phyloP scores from a whole-genome alignment of 495 filamentous ascomycete genomes.

The Neurospora sp. region DNA sequence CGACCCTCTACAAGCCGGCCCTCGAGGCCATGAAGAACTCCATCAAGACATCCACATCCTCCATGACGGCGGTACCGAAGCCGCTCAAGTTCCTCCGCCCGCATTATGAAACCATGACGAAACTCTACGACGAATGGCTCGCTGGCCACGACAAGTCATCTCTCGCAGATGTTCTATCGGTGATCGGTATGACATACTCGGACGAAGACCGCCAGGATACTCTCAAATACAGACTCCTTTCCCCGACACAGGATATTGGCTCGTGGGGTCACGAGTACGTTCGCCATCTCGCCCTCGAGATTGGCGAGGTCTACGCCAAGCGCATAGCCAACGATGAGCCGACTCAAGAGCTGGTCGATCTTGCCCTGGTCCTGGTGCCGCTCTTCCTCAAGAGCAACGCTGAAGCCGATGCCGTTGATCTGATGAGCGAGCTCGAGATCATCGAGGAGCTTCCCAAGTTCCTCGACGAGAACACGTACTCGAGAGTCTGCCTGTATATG shows the following conservation, averaged over 20 bases:
- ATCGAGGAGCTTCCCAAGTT: constrained; percentile 85
- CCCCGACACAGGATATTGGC: constrained; percentile 82
- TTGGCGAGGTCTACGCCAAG: constrained; percentile 84
- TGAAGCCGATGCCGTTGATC: constrained; percentile 93
- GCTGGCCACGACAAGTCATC: constrained; percentile 75
- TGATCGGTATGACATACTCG: constrained; percentile 98
- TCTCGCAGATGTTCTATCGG: constrained; percentile 89
- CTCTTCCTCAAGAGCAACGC: constrained; percentile 96
- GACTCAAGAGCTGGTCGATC: constrained; percentile 64
- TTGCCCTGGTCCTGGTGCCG: constrained; percentile 76
- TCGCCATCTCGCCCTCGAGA: constrained; percentile 88
- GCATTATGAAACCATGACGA: constrained; percentile 79
- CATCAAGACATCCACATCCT: constrained; percentile 97
- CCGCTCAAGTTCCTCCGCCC: constrained; percentile 96
- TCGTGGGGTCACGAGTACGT: constrained; percentile 99
- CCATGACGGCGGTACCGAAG: constrained; percentile 98
- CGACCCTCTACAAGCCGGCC: constrained; percentile 78
- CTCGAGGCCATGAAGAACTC: constrained; percentile 92
- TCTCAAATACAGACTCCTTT: constrained; percentile 84
- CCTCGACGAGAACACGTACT: constrained; percentile 88
- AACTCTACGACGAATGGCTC: constrained; percentile 81
- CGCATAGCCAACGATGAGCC: constrained; percentile 50
- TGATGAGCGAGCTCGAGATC: constrained; percentile 93
- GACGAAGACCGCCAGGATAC: constrained; percentile 94
- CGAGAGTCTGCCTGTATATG: constrained; percentile 93